phyloP scores from a whole-genome alignment of 257 asterid genomes.

The Fraxinus cuspidata region DNA sequence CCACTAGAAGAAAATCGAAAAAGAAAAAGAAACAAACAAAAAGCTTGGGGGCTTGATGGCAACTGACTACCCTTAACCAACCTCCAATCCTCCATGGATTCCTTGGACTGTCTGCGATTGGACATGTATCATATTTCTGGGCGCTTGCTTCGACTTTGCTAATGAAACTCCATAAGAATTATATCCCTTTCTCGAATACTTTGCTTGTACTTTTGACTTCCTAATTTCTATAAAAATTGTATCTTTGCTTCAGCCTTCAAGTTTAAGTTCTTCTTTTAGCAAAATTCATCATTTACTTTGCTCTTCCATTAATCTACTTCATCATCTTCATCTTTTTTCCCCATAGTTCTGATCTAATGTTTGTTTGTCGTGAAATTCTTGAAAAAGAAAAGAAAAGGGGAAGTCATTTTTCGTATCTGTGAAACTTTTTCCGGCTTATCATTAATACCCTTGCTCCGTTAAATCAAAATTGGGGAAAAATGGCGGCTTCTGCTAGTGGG shows the following conservation, averaged over 20 bases:
- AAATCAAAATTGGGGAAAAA: slow-evolving; percentile 16
- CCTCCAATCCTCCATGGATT: neutral
- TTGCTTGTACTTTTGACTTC: neutral
- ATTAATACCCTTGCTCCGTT: neutral
- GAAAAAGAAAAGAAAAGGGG: neutral
- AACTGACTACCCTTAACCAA: neutral
- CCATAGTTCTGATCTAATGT: slow-evolving; percentile 23
- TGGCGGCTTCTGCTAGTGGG: slow-evolving; percentile 42
- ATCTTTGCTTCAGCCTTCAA: neutral
- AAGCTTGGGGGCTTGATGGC: neutral
- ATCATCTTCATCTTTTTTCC: neutral
- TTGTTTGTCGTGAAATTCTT: slow-evolving; percentile 19
- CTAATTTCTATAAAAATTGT: neutral
- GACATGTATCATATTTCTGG: neutral
- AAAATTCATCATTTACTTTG: neutral
- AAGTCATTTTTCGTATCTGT: neutral
- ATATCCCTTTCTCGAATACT: neutral
- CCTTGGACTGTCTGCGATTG: slow-evolving; percentile 1
- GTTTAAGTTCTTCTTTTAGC: neutral
- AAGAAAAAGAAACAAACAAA: too few species aligned
- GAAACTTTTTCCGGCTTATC: neutral
- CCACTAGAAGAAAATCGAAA: too few species aligned
- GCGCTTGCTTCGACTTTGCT: neutral
- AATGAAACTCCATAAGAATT: neutral
- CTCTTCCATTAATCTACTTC: neutral